Base-by-base conservation (phyloP, 139 green algal genomes). In the Picochlorum costavermella region DNA sequence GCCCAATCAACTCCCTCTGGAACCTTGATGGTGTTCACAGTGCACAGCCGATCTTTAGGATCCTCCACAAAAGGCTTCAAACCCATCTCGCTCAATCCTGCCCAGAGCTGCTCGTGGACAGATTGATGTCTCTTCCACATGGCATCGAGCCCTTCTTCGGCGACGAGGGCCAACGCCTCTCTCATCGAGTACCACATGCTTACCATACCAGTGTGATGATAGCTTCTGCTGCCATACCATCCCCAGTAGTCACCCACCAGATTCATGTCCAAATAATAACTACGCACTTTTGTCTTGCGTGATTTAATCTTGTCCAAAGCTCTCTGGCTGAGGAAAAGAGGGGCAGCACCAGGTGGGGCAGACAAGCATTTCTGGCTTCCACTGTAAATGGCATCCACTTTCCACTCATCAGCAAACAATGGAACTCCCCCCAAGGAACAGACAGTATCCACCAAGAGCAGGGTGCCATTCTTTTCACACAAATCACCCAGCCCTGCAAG, bases 391-490 rank as follows among this genome's bases (percentile, higher is more conserved):
- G 70, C 77, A 76, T 96, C 89, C 1, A 96, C 64, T 64, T 83
- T 83, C 60, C 60, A 70, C 30, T 61, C 64, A 55, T 85, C 79
- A 6, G 73, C 73, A 55, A 69, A 80, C 25, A 95, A 50, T 12
- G 88, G 88, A 44, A 95, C 84, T 20, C 88, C 89, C 23, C 88
- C 88, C 68, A 96, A 75, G 1, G 82, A 85, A 83, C 76, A 84
- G 36, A 97, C 91, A 2, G 90, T 92, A 85, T 97, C 91, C 44
- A 97, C 86, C 64, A 96, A 80, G 68, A 97, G 81, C 76, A 97
- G 79, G 2, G 84, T 86, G 72, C 81, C 84, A 28, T 84, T 84
- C 33, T 72, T 66, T 17, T 78, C 69, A 79, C 89, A 96, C 45
- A 91, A 59, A 51, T 94, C 84, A 17, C 89, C 89, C 60, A 96